Base-by-base conservation (phyloP, 2,329 filamentous ascomycete species). In the Epichloe aotearoae region DNA sequence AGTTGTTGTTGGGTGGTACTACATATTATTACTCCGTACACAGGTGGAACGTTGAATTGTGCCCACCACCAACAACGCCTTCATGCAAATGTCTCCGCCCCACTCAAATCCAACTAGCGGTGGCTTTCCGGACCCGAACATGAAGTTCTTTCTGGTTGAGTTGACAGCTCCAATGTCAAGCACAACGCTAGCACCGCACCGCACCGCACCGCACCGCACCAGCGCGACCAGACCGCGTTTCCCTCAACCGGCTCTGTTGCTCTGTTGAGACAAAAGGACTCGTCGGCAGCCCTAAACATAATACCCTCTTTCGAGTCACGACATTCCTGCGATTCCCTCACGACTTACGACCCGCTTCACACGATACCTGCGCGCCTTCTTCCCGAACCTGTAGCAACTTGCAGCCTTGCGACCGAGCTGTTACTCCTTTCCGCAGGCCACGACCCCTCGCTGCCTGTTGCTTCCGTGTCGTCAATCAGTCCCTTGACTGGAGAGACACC, bases 151-250 rank as follows among this genome's bases (percentile, higher is more conserved):
- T 23, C 20, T 23, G 20, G 20, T 6, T 30, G 26, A 10, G 26
- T 30, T 46, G 34, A 46, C 33, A 42, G 44, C 44, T 37, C 26
- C 26, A 11, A 11, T 30, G 26, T 30, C 8, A 10, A 30, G 26
- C 26, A 30, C 44, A 46, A 50, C 39, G 42, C 45, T 51, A 51
- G 42, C 46, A 54, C 53, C 54, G 50, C 26, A 30, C 20, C 4
- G 20, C 20, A 23, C 23, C 23, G 23, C 23, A 23, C 23, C 23
- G 23, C 26, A 30, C 26, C 26, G 8, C 26, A 30, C 26, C 26
- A 30, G 26, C 56, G 52, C 57, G 57, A 56, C 53, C 54, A 56
- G 56, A 56, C 55, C 55, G 56, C 55, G 54, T 56, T 47, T 51
- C 42, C 49, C 42, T 44, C 20, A 36, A 33, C 26, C 26, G 26